A percentile compares a stretch with the other conserved stretches of the same genome.
These are phyloP conservation scores for Thoreauomyces humboldtii DNA, from an alignment of 192 early-diverging fungal genomes.

Conservation along the genomic window DNA sequence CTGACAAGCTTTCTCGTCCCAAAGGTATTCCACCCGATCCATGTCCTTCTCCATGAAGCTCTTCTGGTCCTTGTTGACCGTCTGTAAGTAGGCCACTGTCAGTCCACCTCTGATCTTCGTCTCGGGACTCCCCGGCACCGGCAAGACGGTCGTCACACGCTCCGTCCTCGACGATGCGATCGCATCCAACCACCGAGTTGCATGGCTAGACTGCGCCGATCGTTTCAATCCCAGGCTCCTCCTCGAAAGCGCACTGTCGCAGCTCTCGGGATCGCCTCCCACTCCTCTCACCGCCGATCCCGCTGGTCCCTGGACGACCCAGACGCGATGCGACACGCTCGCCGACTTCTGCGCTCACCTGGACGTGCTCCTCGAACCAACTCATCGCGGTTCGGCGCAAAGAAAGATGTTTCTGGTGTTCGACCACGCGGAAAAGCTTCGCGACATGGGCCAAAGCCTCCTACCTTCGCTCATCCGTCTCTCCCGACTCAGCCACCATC, in stretches of 20 bases:
- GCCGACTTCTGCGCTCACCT: conserved; percentile 66
- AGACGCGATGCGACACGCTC: conserved; percentile 61
- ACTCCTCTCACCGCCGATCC: conserved; percentile 19
- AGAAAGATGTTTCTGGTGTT: conserved; percentile 41
- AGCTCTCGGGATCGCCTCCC: conserved; percentile 55
- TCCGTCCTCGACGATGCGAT: background rate
- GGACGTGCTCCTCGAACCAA: conserved; percentile 2
- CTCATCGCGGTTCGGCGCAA: background rate
- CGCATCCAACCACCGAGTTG: conserved; percentile 23
- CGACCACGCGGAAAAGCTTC: conserved; percentile 78
- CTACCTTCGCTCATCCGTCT: conserved; percentile 65
- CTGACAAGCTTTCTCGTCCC: background rate
- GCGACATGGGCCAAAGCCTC: conserved; percentile 65
- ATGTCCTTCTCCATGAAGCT: background rate
- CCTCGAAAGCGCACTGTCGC: conserved; percentile 74
- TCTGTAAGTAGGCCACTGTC: background rate
- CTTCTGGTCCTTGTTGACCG: no score
- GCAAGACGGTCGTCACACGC: conserved; percentile 51
- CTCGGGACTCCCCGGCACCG: conserved; percentile 55
- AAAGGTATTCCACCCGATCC: background rate
- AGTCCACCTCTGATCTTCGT: conserved; percentile 45
- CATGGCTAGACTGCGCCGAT: conserved; percentile 74
- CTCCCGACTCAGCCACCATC: background rate
- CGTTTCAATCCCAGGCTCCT: conserved; percentile 71
- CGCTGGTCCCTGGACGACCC: conserved; percentile 42